Conservation (phyloP, 257 asterid species). For the Gynochthodes officinalis region DNA sequence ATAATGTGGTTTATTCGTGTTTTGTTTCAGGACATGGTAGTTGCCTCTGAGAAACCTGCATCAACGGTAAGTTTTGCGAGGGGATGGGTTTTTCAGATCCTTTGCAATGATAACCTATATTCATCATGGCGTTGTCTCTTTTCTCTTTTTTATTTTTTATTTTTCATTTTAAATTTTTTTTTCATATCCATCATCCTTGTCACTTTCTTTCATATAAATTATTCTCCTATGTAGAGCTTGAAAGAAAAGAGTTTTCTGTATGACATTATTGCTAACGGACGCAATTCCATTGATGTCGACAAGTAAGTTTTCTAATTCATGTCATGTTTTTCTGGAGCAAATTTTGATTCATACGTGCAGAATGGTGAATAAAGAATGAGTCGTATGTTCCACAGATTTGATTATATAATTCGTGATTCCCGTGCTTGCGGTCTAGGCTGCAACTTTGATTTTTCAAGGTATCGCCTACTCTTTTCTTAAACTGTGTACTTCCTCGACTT, state of each 20-base stretch:
- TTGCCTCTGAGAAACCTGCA: slow-evolving; percentile 53
- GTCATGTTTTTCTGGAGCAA: slow-evolving; percentile 8
- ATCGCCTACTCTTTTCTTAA: slow-evolving; percentile 15
- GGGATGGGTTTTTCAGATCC: slow-evolving; percentile 10
- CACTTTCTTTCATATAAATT: not conserved
- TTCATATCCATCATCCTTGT: not conserved
- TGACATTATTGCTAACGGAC: slow-evolving; percentile 93
- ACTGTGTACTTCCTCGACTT: slow-evolving; percentile 2
- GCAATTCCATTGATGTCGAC: slow-evolving; percentile 93
- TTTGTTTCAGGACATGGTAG: slow-evolving; percentile 66
- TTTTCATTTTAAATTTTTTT: not conserved
- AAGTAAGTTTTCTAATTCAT: slow-evolving; percentile 49
- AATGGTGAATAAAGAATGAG: slow-evolving; percentile 7
- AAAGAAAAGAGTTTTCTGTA: slow-evolving; percentile 67
- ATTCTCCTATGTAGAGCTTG: slow-evolving; percentile 38
- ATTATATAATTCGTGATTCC: slow-evolving; percentile 87
- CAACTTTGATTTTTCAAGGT: slow-evolving; percentile 82
- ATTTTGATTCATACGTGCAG: slow-evolving; percentile 7
- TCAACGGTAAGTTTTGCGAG: slow-evolving; percentile 47
- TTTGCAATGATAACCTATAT: not conserved
- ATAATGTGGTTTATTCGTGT: not conserved
- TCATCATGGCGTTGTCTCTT: not conserved
- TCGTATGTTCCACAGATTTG: slow-evolving; percentile 53
- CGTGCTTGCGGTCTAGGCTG: slow-evolving; percentile 92
- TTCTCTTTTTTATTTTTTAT: not conserved